phyloP scores from a whole-genome alignment of 2,329 filamentous ascomycete genomes.

The Cladophialophora exuberans region DNA sequence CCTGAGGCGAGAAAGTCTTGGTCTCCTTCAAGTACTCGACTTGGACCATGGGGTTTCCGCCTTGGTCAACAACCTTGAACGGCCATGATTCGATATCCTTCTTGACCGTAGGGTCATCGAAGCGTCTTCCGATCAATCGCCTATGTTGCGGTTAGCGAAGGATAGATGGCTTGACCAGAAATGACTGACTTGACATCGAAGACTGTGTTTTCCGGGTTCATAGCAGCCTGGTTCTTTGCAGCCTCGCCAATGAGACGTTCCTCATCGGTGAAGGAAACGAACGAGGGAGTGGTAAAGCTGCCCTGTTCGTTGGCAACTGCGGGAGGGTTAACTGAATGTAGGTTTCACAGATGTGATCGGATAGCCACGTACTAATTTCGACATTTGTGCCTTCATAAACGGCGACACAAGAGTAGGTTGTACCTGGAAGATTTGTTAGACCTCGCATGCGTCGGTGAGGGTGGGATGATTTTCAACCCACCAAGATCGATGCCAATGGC shows the following conservation, averaged over 20 bases:
- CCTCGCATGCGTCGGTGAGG: constrained; percentile 32
- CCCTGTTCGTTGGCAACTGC: constrained; percentile 98
- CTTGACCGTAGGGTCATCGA: constrained; percentile 94
- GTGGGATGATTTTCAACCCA: constrained; percentile 46
- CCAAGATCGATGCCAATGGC: constrained; percentile 99
- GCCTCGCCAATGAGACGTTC: constrained; percentile 99
- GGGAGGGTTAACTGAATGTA: constrained; percentile 32
- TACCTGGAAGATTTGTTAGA: constrained; percentile 64
- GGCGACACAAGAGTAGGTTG: constrained; percentile 99
- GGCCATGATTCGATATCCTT: constrained; percentile 99
- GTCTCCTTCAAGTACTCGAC: constrained; percentile 94
- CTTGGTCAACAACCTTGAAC: constrained; percentile 95
- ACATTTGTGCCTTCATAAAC: constrained; percentile 99
- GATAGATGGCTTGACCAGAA: neutral
- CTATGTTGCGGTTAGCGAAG: constrained; percentile 49
- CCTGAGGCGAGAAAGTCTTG: constrained; percentile 96
- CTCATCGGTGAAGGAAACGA: constrained; percentile 98
- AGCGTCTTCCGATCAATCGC: constrained; percentile 96
- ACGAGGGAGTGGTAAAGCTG: constrained; percentile 97
- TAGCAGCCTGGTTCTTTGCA: constrained; percentile 99
- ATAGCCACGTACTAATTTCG: constrained; percentile 77
- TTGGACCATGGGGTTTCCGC: constrained; percentile 86
- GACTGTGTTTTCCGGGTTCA: constrained; percentile 98
- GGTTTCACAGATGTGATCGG: constrained; percentile 1
- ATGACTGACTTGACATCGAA: constrained; percentile 94